phyloP scores from a whole-genome alignment of 2,329 filamentous ascomycete species.

The Aspergillus oerlinghausenensis region DNA sequence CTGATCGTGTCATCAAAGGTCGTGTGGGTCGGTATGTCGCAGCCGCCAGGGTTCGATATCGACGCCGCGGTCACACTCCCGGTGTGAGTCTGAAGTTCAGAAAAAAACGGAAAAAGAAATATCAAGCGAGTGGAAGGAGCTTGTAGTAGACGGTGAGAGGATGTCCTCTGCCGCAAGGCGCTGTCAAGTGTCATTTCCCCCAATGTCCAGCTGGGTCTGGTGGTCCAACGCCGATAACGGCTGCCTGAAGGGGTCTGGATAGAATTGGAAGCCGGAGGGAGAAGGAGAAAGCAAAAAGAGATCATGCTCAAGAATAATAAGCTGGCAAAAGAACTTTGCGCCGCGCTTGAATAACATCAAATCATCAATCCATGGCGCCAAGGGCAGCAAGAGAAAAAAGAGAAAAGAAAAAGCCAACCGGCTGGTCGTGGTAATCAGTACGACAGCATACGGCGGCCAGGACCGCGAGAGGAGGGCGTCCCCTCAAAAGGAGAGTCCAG shows the following conservation, averaged over 20 bases:
- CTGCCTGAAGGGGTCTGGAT: not conserved
- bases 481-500: constrained; percentile 35
- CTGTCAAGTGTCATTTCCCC: not conserved
- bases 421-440: constrained; percentile 25
- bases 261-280: constrained; percentile 7
- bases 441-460: constrained; percentile 43
- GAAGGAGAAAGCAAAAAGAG: constrained; percentile 14
- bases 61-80: constrained; percentile 7
- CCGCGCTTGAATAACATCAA: constrained; percentile 13
- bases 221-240: not conserved
- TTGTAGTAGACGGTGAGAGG: constrained; percentile 1
- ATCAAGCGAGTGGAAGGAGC: constrained; percentile 17
- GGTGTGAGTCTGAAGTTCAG: not conserved
- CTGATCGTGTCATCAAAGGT: not conserved
- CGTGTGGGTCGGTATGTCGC: not conserved
- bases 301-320: constrained; percentile 4
- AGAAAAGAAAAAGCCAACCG: not conserved
- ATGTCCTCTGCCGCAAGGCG: not conserved
- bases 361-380: constrained; percentile 22
- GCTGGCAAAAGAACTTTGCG: constrained; percentile 5
- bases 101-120: constrained; percentile 9
- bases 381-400: constrained; percentile 15
- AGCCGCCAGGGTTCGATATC: not conserved
- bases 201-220: not conserved
- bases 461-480: constrained; percentile 27